Percentiles rank a stretch among this genome's conserved stretches.
Evolutionary conservation across 306 rosid species (phyloP).

Genomic region (Rosa lucieae): DNA sequence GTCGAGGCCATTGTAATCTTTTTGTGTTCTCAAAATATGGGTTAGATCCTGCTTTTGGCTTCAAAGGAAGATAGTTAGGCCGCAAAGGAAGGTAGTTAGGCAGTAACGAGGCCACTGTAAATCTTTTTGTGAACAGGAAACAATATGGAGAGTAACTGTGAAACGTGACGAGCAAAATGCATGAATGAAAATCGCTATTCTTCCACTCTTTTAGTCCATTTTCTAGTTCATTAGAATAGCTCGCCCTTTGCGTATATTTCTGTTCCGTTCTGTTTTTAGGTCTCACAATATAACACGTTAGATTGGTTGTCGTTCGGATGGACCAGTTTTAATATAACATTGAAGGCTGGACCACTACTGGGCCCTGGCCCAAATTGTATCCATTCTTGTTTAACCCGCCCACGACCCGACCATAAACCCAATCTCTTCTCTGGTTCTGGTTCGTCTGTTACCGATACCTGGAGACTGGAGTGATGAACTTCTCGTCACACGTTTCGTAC

Average conservation of each 20-base stretch:
- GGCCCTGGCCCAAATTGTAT: background rate
- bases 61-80: background rate
- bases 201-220: background rate
- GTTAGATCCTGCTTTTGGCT: background rate
- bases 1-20: background rate
- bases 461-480: slow-evolving; percentile 44
- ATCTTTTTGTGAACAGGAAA: background rate
- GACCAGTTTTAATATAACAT: no score
- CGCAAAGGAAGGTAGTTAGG: background rate
- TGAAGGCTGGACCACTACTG: background rate
- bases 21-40: background rate
- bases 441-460: background rate
- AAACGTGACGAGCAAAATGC: background rate
- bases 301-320: no score
- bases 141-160: background rate
- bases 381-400: background rate
- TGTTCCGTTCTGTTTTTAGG: no score
- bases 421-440: background rate
- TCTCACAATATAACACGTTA: no score
- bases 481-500: slow-evolving; percentile 50
- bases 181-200: background rate
- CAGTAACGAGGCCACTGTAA: slow-evolving; percentile 7
- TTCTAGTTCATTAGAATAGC: background rate
- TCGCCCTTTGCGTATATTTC: no score
- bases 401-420: background rate